Evolutionary conservation across 768 basidiomycete genomes (phyloP).

Genomic region (Trametes coccinea): DNA sequence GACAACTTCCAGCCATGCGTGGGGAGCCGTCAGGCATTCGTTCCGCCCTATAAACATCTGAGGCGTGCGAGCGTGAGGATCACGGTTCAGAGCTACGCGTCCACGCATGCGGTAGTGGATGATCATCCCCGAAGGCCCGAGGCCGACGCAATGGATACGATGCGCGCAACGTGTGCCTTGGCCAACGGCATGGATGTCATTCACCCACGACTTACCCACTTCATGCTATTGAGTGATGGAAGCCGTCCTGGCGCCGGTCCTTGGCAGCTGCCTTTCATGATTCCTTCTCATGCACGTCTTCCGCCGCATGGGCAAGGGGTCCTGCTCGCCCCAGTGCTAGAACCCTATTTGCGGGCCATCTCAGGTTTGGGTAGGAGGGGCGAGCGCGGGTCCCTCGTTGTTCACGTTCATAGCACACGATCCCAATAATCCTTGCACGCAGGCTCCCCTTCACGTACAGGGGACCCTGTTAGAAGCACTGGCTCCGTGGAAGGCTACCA

Average conservation of each 20-base stretch:
- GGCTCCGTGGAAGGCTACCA: not conserved
- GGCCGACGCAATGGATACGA: not conserved
- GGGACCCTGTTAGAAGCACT: no score
- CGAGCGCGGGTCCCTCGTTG: no score
- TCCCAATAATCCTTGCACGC: no score
- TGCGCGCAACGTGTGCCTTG: not conserved
- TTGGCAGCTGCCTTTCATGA: slow-evolving; percentile 7
- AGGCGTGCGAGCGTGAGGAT: not conserved
- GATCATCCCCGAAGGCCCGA: not conserved
- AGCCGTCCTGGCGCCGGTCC: slow-evolving; percentile 1
- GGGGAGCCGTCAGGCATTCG: not conserved
- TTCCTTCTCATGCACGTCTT: slow-evolving; percentile 8
- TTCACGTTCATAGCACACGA: no score
- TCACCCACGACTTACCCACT: not conserved
- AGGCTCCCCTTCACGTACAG: no score
- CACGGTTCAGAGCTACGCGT: not conserved
- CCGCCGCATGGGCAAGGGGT: not conserved
- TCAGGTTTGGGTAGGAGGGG: no score
- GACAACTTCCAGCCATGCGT: not conserved
- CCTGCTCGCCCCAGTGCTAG: no score
- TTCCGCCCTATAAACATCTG: not conserved
- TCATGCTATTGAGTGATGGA: slow-evolving; percentile 2
- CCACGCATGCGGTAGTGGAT: not conserved
- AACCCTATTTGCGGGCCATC: no score
- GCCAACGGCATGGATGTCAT: not conserved